Evolutionary conservation across 164 flowering plant genomes (phyloP).

Genomic region (Taxillus chinensis): DNA sequence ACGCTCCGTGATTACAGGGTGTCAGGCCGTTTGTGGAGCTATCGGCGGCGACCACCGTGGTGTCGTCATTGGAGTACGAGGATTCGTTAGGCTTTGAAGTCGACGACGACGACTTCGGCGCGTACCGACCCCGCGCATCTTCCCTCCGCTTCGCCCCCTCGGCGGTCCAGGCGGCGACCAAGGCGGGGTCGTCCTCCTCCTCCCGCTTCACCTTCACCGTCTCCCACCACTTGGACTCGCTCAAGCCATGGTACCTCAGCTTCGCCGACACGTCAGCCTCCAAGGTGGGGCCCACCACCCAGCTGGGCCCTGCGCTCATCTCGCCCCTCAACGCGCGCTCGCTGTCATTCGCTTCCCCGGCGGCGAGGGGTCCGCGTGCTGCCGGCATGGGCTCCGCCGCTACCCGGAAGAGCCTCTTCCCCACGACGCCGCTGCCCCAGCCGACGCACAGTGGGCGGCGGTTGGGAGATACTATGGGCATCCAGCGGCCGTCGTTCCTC

Average conservation of each 20-base stretch:
- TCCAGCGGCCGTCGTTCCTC: slow-evolving; percentile 76
- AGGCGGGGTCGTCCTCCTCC: slow-evolving; percentile 73
- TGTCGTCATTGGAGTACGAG: slow-evolving; percentile 69
- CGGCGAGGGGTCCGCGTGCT: slow-evolving; percentile 51
- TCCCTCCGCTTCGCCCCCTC: slow-evolving; percentile 70
- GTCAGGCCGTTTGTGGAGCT: slow-evolving; percentile 87
- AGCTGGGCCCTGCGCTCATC: slow-evolving; percentile 55
- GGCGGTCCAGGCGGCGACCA: slow-evolving; percentile 36
- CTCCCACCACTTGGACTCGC: slow-evolving; percentile 65
- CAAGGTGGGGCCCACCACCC: slow-evolving; percentile 40
- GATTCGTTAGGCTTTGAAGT: slow-evolving; percentile 25
- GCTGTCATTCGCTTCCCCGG: slow-evolving; percentile 83
- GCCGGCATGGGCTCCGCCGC: slow-evolving; percentile 16
- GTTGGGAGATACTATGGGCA: slow-evolving; percentile 14
- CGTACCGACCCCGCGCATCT: slow-evolving; percentile 50
- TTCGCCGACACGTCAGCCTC: slow-evolving; percentile 50
- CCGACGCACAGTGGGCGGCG: slow-evolving; percentile 17
- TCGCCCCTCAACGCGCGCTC: slow-evolving; percentile 91
- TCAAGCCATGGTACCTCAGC: slow-evolving; percentile 93
- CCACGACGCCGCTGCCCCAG: slow-evolving; percentile 65
- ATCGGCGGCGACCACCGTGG: slow-evolving; percentile 46
- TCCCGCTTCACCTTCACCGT: slow-evolving; percentile 87
- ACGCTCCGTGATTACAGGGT: slow-evolving; percentile 39
- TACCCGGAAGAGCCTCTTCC: slow-evolving; percentile 38
- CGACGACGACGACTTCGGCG: slow-evolving; percentile 52